Base-by-base conservation (phyloP, 441 rosid species). In the Populus hybrid region DNA sequence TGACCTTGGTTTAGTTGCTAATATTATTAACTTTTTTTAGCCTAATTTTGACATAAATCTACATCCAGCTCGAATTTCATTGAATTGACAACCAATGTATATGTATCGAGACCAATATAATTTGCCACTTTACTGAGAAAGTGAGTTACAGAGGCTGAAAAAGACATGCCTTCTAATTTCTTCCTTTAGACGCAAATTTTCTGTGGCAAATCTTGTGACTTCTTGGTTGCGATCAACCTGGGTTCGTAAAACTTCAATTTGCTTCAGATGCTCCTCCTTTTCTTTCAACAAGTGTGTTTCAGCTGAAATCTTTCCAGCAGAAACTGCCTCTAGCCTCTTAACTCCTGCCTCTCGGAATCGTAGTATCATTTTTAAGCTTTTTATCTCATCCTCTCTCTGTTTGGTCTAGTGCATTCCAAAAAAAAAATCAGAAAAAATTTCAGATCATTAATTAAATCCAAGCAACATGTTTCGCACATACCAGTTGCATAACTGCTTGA, bases 141-240 rank as follows among this genome's bases (percentile, higher is more conserved):
- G 2, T 29, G 31, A n/a, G 12, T 75, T 59, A 70, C 5, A 72
- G 11, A 10, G 73, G 42, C 42, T 66, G 24, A 76, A 71, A 78
- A 77, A 70, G 56, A 70, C 91, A 74, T 90, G 83, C 99, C 97
- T 93, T 87, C 96, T 89, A 35, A 91, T 92, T 84, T 96, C 98
- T 86, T 96, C 98, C 84, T 96, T 94, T 36, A 96, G 78, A 67
- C 86, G 90, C 76, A 96, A 86, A 86, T 96, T 96, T 86, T 96
- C 99, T 83, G 94, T 93, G 10, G 99, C 99, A 84, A 96, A 96
- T 91, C 96, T 91, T 68, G 98, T 96, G 29, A 93, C 99, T 89
- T 96, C 99, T 77, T 92, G 98, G 83, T 90, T 96, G 78, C 99
- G 83, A 77, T 92, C 94, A 80, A 92, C 95, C 82, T 93, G 97